Base-by-base conservation (phyloP, 495 filamentous ascomycete genomes). In the Rhizodiscina lignyota region DNA sequence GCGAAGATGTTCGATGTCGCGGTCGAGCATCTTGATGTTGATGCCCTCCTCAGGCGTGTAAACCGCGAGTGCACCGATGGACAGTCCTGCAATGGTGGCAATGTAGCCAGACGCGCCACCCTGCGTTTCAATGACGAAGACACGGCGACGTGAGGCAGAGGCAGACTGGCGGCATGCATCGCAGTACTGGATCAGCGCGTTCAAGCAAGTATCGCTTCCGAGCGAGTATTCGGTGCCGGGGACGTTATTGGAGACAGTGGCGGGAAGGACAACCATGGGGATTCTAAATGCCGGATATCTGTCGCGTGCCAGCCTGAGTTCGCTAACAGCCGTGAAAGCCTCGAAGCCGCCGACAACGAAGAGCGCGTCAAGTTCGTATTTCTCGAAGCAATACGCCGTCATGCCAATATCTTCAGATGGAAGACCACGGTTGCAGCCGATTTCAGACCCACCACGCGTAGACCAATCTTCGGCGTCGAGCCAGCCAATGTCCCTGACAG, bases 181-280 rank as follows among this genome's bases (percentile, higher is more conserved):
- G 52, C 91, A 99, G 61, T 94, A 99, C 21, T 77, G 67, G 40
- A 94, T 82, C 13, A 99, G 64, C n/a, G 91, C 83, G 55, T 99
- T 99, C 27, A 96, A 64, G 51, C 91, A 99, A 10, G 91, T 99
- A 53, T 99, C 91, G 33, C 81, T 91, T 13, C 91, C 91, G 30
- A 99, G 68, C 0, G 84, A 93, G 60, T 93, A 99, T 57, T 99
- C 91, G 11, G 85, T 94, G 5, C 91, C 91, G 0, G 89, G 91
- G 5, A 99, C 91, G 56, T 99, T 99, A 64, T 96, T 96, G 46
- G 79, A 86, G 52, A 99, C 85, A 18, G 91, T 99, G n/a, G 91
- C 91, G 13, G 91, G 91, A 11, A 96, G 64, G 18, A 93, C 66
- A 17, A 76, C 69, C 71, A 96, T 85, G 32, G 91, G 91, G 43